phyloP scores from a whole-genome alignment of 1,284 basidiomycete genomes.

The Ceratobasidium sp. region DNA sequence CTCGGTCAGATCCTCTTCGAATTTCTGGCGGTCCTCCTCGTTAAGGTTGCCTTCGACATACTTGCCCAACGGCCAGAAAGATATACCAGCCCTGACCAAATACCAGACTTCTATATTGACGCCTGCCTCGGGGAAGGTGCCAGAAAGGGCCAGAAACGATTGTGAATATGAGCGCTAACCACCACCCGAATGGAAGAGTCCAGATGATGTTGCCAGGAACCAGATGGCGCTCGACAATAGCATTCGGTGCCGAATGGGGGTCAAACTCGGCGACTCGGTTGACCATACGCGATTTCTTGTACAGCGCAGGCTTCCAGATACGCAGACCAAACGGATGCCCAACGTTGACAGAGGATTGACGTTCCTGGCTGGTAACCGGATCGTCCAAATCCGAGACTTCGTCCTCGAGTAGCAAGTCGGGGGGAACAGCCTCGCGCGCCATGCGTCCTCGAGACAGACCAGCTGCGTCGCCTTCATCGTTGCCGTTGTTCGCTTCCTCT shows the following conservation, averaged over 20 bases:
- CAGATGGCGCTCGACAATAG: constrained; percentile 91
- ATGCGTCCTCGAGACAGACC: constrained; percentile 52
- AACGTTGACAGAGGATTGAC: constrained; percentile 98
- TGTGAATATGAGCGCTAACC: constrained; percentile 85
- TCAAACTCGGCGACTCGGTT: constrained; percentile 96
- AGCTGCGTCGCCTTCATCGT: constrained; percentile 59
- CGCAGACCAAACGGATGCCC: constrained; percentile 99
- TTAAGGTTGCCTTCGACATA: constrained; percentile 91
- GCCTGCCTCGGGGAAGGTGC: constrained; percentile 83
- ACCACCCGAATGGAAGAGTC: constrained; percentile 90
- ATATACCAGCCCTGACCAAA: constrained; percentile 97
- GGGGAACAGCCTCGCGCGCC: constrained; percentile 25
- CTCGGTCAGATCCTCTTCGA: constrained; percentile 62
- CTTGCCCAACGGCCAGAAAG: constrained; percentile 96
- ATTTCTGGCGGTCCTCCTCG: constrained; percentile 53
- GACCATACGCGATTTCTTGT: constrained; percentile 97
- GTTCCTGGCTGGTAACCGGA: constrained; percentile 94
- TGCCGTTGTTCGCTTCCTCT: constrained; percentile 57
- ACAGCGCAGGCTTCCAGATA: constrained; percentile 99
- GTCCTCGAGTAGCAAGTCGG: constrained; percentile 42
- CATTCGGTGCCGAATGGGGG: constrained; percentile 91
- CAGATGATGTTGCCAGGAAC: constrained; percentile 95
- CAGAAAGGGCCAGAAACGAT: constrained; percentile 77
- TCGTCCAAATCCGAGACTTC: constrained; percentile 67
- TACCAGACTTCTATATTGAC: constrained; percentile 87